Percentiles rank a stretch among this genome's conserved stretches.
Evolutionary conservation across 805 yeast species (phyloP).

Genomic region (Saccharomycopsis guyanensis): DNA sequence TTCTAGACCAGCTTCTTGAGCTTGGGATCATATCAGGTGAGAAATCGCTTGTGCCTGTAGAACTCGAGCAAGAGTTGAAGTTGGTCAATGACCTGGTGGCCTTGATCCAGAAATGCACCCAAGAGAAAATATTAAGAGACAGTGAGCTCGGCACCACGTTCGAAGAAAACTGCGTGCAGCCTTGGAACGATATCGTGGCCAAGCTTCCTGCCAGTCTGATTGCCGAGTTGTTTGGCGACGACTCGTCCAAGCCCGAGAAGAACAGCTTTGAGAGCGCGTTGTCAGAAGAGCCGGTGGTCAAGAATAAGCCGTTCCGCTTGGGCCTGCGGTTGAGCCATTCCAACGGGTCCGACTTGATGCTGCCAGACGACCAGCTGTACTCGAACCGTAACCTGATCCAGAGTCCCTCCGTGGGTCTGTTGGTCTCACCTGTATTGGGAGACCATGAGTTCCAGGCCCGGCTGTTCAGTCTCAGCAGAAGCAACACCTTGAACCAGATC

Average conservation of each 20-base stretch:
- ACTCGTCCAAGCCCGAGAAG: neutral
- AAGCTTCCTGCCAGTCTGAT: neutral
- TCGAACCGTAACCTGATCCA: neutral
- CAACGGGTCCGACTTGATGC: neutral
- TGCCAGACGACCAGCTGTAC: neutral
- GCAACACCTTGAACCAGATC: slow-evolving; percentile 7
- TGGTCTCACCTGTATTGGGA: slow-evolving; percentile 3
- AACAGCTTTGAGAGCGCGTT: neutral
- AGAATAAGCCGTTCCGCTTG: neutral
- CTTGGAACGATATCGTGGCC: slow-evolving; percentile 3
- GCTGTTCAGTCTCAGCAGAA: slow-evolving; percentile 18
- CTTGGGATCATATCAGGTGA: slow-evolving; percentile 10
- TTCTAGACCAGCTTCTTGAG: neutral
- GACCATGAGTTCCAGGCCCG: slow-evolving; percentile 12
- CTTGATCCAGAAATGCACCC: slow-evolving; percentile 6
- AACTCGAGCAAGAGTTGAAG: slow-evolving; percentile 14
- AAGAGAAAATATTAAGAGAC: slow-evolving; percentile 4
- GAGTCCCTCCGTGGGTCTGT: slow-evolving; percentile 7
- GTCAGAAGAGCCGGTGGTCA: neutral
- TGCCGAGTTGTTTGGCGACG: neutral
- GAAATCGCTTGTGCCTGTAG: slow-evolving; percentile 15
- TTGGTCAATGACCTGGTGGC: neutral
- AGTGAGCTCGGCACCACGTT: neutral
- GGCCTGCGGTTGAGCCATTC: neutral
- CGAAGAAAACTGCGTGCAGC: neutral